phyloP scores from a whole-genome alignment of 225 moss, liverwort and hornwort species.

The Lunularia cruciata region DNA sequence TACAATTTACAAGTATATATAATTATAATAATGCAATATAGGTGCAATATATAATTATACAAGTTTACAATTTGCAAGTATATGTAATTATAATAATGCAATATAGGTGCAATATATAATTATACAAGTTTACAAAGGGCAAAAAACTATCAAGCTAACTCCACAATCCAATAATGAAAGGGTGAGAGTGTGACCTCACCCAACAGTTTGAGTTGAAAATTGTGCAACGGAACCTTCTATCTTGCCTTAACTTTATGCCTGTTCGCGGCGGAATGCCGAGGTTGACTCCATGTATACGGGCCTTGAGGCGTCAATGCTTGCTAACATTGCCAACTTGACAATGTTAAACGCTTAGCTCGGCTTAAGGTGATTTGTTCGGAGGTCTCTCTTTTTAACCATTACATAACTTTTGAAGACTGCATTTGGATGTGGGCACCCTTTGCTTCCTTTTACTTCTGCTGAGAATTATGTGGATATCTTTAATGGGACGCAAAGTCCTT shows the following conservation, averaged over 20 bases:
- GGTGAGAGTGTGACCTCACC: slow-evolving; percentile 40
- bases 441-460: no score
- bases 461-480: no score
- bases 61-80: no score
- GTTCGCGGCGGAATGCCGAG: slow-evolving; percentile 65
- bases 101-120: no score
- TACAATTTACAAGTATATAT: no score
- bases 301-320: slow-evolving; percentile 83
- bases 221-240: neutral
- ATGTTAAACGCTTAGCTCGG: slow-evolving; percentile 69
- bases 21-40: no score
- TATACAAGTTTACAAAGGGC: slow-evolving; percentile 80
- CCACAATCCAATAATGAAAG: slow-evolving; percentile 71
- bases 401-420: no score
- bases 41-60: no score
- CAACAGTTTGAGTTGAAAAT: neutral
- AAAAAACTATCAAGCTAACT: slow-evolving; percentile 64
- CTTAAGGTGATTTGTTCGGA: slow-evolving; percentile 45
- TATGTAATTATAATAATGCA: no score
- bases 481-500: neutral
- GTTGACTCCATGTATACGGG: slow-evolving; percentile 89
- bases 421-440: no score
- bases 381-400: neutral
- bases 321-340: slow-evolving; percentile 77
- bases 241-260: neutral